These are phyloP conservation scores for Pseudogymnoascus sp. DNA, from an alignment of 2,329 filamentous ascomycete species.

Conservation along the genomic window DNA sequence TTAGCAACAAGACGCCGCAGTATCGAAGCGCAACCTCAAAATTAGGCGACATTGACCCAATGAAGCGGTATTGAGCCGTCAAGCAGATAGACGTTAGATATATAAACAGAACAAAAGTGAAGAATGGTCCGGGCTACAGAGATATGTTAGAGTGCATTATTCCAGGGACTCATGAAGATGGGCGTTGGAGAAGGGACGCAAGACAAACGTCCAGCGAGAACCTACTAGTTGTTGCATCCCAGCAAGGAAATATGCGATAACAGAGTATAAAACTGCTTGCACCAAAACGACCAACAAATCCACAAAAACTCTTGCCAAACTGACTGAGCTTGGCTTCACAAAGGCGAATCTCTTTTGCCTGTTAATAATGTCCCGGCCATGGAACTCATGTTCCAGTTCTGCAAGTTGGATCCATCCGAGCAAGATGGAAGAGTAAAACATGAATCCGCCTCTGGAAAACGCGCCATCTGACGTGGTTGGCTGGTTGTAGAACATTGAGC, in stretches of 20 bases:
- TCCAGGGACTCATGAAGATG: background rate
- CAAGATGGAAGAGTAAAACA: conserved; percentile 55
- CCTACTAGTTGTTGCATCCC: background rate
- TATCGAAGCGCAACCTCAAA: conserved; percentile 53
- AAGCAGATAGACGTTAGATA: conserved; percentile 45
- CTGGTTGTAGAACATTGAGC: conserved; percentile 60
- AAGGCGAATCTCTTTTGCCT: conserved; percentile 51
- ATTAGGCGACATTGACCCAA: conserved; percentile 46
- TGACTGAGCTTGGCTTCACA: conserved; percentile 22
- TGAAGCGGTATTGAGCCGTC: conserved; percentile 48
- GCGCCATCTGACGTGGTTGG: conserved; percentile 48
- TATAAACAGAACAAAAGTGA: conserved; percentile 51
- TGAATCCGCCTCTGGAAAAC: conserved; percentile 51
- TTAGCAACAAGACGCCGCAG: conserved; percentile 41
- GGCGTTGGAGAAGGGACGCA: background rate
- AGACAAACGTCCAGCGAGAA: background rate
- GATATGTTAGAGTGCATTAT: background rate
- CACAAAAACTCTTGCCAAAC: background rate
- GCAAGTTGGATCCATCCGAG: conserved; percentile 54
- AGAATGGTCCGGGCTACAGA: conserved; percentile 42
- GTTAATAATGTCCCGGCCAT: conserved; percentile 48
- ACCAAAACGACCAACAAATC: background rate
- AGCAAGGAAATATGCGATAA: background rate
- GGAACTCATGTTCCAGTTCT: conserved; percentile 57
- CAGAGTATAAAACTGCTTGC: background rate